phyloP scores from a whole-genome alignment of 345 rosid genomes.

The Eucalyptus dawsonii region DNA sequence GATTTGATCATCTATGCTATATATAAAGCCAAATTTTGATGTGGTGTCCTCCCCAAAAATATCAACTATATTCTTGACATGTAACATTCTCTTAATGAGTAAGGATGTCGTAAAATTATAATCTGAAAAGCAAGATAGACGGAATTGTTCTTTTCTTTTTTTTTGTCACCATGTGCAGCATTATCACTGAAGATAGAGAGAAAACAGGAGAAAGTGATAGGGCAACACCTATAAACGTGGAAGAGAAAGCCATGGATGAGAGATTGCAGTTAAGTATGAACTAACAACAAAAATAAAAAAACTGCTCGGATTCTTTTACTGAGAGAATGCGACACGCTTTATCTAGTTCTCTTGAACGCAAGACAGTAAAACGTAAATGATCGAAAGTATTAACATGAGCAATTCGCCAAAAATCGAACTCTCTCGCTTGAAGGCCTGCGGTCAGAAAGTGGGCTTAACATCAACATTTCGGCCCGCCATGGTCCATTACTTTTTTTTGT shows the following conservation, averaged over 20 bases:
- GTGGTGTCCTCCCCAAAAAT: not conserved
- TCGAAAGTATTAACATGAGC: not conserved
- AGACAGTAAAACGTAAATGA: not conserved
- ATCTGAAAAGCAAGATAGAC: not conserved
- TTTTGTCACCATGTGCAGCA: not conserved
- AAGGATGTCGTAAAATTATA: not conserved
- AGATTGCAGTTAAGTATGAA: not conserved
- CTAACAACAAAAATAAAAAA: not conserved
- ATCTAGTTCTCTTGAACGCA: not conserved
- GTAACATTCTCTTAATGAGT: not conserved
- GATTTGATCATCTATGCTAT: not conserved
- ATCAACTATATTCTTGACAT: not conserved
- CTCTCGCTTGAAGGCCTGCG: not conserved
- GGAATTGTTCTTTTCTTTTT: not conserved
- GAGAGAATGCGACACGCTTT: not conserved
- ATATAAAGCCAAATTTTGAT: not conserved
- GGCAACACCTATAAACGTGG: not conserved
- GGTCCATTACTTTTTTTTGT: not conserved
- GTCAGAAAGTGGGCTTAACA: not conserved
- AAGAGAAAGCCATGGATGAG: not conserved
- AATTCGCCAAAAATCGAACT: not conserved
- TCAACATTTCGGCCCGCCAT: not conserved
- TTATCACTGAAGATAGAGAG: not conserved
- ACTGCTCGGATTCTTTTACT: not conserved
- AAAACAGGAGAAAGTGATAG: not conserved